Conservation (phyloP, 495 filamentous ascomycete genomes). For the Xylaria castorea region DNA sequence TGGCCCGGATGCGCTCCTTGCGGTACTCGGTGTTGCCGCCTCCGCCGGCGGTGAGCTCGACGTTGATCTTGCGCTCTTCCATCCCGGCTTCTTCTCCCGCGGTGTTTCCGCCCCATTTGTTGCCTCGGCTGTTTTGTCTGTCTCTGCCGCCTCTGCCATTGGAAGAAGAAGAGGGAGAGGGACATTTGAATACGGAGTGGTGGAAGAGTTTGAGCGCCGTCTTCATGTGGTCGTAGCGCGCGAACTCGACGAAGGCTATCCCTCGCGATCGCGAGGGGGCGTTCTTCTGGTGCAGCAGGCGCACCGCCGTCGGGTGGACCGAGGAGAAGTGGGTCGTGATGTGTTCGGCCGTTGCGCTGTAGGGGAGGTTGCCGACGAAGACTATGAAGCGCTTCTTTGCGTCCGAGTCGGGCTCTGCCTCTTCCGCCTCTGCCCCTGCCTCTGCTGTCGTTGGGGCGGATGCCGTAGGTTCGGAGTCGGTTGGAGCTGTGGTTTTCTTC, state of each 20-base stretch:
- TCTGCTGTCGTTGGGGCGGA: constrained; percentile 12
- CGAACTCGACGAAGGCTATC: constrained; percentile 93
- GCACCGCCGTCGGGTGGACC: constrained; percentile 73
- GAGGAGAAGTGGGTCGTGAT: constrained; percentile 78
- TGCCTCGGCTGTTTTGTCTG: neutral
- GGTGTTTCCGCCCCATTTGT: neutral
- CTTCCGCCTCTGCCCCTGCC: neutral
- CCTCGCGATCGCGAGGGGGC: constrained; percentile 77
- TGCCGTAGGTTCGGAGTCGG: neutral
- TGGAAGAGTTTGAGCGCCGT: constrained; percentile 89
- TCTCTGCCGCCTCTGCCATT: neutral
- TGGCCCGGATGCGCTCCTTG: constrained; percentile 76
- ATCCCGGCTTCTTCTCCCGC: neutral
- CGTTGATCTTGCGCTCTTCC: constrained; percentile 74
- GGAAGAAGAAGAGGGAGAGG: neutral
- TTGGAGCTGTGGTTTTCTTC: constrained; percentile 34
- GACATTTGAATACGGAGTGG: constrained; percentile 70
- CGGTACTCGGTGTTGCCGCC: constrained; percentile 78
- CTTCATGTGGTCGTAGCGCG: constrained; percentile 88
- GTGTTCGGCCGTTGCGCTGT: constrained; percentile 70
- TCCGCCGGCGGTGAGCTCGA: constrained; percentile 90
- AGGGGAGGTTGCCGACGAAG: constrained; percentile 92
- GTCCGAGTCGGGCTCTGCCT: constrained; percentile 26
- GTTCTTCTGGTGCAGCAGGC: constrained; percentile 75
- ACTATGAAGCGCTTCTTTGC: constrained; percentile 70